Evolutionary conservation across 306 rosid species (phyloP).

Genomic region (Pterocarpus macrocarpus): DNA sequence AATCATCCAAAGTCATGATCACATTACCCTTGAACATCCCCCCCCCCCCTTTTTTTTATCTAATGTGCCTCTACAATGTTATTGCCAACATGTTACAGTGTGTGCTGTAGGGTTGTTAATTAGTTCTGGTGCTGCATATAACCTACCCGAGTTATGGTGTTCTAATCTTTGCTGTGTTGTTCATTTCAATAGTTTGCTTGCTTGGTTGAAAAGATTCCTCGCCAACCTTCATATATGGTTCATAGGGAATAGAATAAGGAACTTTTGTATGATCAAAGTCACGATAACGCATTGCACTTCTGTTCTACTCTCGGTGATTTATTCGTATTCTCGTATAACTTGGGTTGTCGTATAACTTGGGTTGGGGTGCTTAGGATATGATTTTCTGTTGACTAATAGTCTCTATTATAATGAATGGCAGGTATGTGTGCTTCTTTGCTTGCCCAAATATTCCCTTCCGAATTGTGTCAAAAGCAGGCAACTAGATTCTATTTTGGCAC

Average conservation of each 20-base stretch:
- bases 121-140: conserved; percentile 13
- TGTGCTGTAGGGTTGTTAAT: neutral
- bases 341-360: neutral
- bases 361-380: neutral
- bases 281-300: conserved; percentile 1
- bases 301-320: conserved; percentile 11
- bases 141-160: neutral
- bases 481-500: neutral
- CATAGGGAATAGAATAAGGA: neutral
- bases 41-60: neutral
- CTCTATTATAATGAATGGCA: neutral
- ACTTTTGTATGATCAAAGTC: neutral
- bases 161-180: neutral
- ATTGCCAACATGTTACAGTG: neutral
- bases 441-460: conserved; percentile 20
- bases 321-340: neutral
- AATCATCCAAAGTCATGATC: neutral
- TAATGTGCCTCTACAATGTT: too few relatives aligned
- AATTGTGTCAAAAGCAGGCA: conserved; percentile 22
- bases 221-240: neutral
- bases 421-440: conserved; percentile 6
- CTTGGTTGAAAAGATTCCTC: neutral
- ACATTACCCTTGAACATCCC: neutral
- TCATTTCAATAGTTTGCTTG: conserved; percentile 6
- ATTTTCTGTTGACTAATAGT: conserved; percentile 18